phyloP scores from a whole-genome alignment of 306 rosid species.

The Heteromeles arbutifolia region DNA sequence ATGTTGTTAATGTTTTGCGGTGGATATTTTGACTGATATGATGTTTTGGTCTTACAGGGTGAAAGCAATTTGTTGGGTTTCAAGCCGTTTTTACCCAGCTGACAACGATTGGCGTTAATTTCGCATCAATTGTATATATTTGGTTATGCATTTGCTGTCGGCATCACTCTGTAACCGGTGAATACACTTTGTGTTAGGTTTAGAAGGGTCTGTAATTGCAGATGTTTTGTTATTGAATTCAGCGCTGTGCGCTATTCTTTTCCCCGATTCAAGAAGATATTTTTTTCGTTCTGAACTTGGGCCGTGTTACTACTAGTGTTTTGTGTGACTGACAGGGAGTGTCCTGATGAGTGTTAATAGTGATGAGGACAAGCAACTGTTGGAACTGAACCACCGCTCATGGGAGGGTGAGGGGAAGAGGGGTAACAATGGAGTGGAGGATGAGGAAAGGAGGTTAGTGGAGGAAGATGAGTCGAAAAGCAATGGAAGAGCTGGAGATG shows the following conservation, averaged over 20 bases:
- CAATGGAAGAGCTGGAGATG: conserved; percentile 35
- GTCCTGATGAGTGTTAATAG: conserved; percentile 52
- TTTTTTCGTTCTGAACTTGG: conserved; percentile 26
- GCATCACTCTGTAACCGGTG: conserved; percentile 11
- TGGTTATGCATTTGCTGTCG: neutral
- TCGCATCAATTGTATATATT: conserved; percentile 10
- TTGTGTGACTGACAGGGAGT: conserved; percentile 42
- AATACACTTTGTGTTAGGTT: conserved; percentile 29
- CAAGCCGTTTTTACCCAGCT: conserved; percentile 19
- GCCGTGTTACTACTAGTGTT: conserved; percentile 11
- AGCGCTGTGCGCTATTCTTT: conserved; percentile 25
- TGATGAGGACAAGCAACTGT: conserved; percentile 31
- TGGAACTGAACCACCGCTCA: conserved; percentile 24
- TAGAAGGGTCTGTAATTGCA: neutral
- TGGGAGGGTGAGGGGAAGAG: conserved; percentile 38
- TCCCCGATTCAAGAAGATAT: conserved; percentile 32
- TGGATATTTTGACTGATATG: conserved; percentile 3
- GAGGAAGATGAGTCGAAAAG: conserved; percentile 43
- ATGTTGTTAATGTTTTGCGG: neutral
- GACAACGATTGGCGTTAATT: conserved; percentile 9
- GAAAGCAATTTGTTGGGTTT: conserved; percentile 21
- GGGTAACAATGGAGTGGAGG: conserved; percentile 25
- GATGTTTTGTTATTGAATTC: conserved; percentile 23
- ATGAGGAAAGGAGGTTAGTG: conserved; percentile 21
- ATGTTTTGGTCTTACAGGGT: conserved; percentile 27